Evolutionary conservation across 805 yeast genomes (phyloP), one percentile per base, ranked within the genome.

Genomic region (Candida morakotiae): DNA sequence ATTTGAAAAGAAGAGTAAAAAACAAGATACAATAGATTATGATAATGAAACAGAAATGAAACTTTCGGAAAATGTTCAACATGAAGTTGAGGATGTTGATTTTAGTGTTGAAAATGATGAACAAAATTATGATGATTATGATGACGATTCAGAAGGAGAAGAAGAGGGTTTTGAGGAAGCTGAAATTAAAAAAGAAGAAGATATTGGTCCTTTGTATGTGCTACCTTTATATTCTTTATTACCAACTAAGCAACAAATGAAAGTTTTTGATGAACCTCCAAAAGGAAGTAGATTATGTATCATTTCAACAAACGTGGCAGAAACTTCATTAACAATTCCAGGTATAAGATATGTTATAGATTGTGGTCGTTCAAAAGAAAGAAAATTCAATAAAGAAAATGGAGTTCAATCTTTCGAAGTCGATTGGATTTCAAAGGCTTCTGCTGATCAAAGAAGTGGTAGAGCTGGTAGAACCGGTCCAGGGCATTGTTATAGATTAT

Each of bases 381-480:
- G 97, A 37, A 79, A 77, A 43, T 87, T 68, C 52, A 83, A 89
- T 45, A 84, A 83, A 46, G 80, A 78, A 21, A 85, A 87, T 9
- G 95, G 95, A 3, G 95, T 93, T 23, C 98, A 91, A 61, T 84
- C 94, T 42, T 94, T 84, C 60, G 93, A 86, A 52, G 73, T 93
- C 34, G 83, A 78, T 38, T 93, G 97, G 97, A 71, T 89, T 3
- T 83, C 95, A 32, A 88, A 93, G 51, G 99, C 99, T 1, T 83
- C 95, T 41, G 91, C 98, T 0, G 93, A 79, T 47, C 99, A 93
- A 67, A 75, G 99, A 65, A 66, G 94, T 14, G 98, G 98, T 55
- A 81, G 98, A 69, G 98, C 98, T 35, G 98, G 97, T 56, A 82
- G 98, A 73, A 89, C 96, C 0, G 98, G 98, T 0, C 97, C 98